Evolutionary conservation across 345 rosid genomes (phyloP).

Genomic region (Euphorbia peplus): DNA sequence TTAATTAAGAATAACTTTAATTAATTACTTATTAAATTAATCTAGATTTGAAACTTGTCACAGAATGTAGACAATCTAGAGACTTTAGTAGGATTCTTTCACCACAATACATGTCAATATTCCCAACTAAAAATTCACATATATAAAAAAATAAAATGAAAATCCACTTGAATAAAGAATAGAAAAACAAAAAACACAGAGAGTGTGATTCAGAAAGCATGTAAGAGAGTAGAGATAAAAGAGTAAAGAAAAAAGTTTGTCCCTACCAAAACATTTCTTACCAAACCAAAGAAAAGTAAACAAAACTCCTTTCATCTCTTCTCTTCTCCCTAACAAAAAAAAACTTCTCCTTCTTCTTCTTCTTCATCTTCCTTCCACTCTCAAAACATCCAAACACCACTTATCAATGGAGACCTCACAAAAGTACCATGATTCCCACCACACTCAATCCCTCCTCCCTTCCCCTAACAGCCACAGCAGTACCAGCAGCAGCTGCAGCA

Average conservation of each 20-base stretch:
- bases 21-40: too few relatives aligned
- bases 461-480: slow-evolving; percentile 54
- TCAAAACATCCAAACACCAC: neutral
- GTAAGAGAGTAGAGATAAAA: neutral
- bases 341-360: neutral
- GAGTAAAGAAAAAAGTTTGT: neutral
- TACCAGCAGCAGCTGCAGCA: slow-evolving; percentile 31
- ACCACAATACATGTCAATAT: too few relatives aligned
- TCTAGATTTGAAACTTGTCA: too few relatives aligned
- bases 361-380: neutral
- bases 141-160: too few relatives aligned
- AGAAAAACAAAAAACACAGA: neutral
- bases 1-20: too few relatives aligned
- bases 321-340: too few relatives aligned
- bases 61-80: too few relatives aligned
- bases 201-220: neutral
- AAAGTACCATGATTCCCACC: slow-evolving; percentile 39
- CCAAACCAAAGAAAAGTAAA: slow-evolving; percentile 45
- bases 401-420: slow-evolving; percentile 61
- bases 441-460: slow-evolving; percentile 33
- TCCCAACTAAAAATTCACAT: too few relatives aligned
- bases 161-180: neutral
- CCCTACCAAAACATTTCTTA: slow-evolving; percentile 59
- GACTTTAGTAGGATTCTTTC: too few relatives aligned
- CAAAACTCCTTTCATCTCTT: slow-evolving; percentile 13